These are phyloP conservation scores for Fusarium goolgardi DNA, from an alignment of 2,329 filamentous ascomycete species.

Conservation along the genomic window DNA sequence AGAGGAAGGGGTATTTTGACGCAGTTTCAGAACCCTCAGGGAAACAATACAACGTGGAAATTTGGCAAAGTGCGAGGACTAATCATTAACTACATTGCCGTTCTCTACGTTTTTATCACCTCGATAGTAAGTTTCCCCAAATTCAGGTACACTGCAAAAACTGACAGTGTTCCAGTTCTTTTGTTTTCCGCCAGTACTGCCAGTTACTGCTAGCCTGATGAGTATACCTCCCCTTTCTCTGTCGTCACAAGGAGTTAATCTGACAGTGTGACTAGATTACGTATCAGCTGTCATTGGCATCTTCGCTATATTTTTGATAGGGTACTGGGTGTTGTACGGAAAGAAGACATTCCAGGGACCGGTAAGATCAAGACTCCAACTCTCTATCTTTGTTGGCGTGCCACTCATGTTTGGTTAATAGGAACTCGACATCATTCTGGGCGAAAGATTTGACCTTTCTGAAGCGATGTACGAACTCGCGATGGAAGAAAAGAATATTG, in stretches of 20 bases:
- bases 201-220: slow-evolving; percentile 35
- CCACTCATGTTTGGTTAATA: not conserved
- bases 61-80: slow-evolving; percentile 19
- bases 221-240: not conserved
- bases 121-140: slow-evolving; percentile 13
- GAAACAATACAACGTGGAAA: slow-evolving; percentile 17
- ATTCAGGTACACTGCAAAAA: accelerated
- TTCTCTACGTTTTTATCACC: slow-evolving; percentile 37
- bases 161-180: slow-evolving; percentile 30
- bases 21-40: slow-evolving; percentile 4
- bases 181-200: slow-evolving; percentile 35
- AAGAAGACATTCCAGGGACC: slow-evolving; percentile 38
- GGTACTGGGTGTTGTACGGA: slow-evolving; percentile 31
- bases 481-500: slow-evolving; percentile 27
- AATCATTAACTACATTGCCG: slow-evolving; percentile 30
- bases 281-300: slow-evolving; percentile 54
- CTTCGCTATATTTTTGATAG: slow-evolving; percentile 37
- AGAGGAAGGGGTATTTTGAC: slow-evolving; percentile 14
- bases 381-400: accelerated
- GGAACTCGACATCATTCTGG: slow-evolving; percentile 31
- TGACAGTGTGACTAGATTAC: slow-evolving; percentile 46
- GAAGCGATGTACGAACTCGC: slow-evolving; percentile 30
- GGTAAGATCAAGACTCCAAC: slow-evolving; percentile 1
- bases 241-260: accelerated
- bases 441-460: slow-evolving; percentile 13